Evolutionary conservation across 257 asterid species (phyloP).

Genomic region (Fraxinus americana): DNA sequence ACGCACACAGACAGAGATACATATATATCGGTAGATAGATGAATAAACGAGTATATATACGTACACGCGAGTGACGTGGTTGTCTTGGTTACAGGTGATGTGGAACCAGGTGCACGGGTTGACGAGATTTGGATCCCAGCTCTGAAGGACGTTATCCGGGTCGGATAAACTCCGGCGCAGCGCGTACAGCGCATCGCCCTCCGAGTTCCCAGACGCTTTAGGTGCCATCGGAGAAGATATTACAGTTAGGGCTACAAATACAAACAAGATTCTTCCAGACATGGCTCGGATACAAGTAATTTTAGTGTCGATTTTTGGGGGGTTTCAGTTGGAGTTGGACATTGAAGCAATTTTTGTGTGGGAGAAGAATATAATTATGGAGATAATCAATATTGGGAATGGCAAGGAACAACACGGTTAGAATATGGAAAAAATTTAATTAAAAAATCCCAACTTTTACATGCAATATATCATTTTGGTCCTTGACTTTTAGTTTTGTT

Average conservation of each 20-base stretch:
- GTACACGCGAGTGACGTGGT: constrained; percentile 66
- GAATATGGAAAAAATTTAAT: not conserved
- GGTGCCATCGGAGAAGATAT: constrained; percentile 32
- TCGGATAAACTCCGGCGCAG: constrained; percentile 55
- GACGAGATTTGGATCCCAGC: constrained; percentile 73
- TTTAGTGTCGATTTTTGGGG: constrained; percentile 10
- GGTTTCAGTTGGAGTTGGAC: constrained; percentile 5
- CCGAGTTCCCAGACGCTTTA: constrained; percentile 46
- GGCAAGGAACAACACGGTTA: constrained; percentile 12
- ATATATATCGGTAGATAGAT: not conserved
- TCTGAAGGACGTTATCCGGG: constrained; percentile 60
- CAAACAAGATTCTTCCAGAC: constrained; percentile 38
- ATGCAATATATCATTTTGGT: not conserved
- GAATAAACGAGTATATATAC: constrained; percentile 12
- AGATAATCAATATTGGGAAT: constrained; percentile 42
- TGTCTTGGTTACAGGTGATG: constrained; percentile 62
- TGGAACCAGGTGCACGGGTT: constrained; percentile 68
- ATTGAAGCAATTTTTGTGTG: constrained; percentile 20
- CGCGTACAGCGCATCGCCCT: constrained; percentile 63
- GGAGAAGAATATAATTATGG: constrained; percentile 17
- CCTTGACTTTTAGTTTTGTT: not conserved
- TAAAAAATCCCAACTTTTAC: not conserved
- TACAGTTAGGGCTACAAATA: constrained; percentile 30
- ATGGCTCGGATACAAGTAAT: constrained; percentile 24
- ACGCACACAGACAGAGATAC: not conserved